Evolutionary conservation across 352 stramenopile genomes (phyloP), one percentile per base, ranked within the genome.

Genomic region (Phytophthora meadii): DNA sequence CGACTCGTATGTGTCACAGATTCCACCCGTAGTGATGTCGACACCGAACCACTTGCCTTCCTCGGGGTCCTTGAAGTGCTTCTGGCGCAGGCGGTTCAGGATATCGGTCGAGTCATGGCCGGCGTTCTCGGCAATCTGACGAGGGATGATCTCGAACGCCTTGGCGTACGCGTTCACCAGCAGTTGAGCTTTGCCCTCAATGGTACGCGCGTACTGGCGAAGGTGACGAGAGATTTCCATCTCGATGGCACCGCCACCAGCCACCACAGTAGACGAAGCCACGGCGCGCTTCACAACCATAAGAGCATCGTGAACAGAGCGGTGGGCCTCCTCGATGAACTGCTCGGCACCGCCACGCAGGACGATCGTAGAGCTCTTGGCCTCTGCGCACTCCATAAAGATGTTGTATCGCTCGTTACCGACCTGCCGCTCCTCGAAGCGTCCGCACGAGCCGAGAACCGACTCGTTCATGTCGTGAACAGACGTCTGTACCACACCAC

Each of bases 201-300:
- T 99, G 40, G 87, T 98, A 51, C 97, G 83, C 24, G 97, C 92
- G 61, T 98, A 86, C 61, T 98, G 83, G 24, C 92, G 83, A 54
- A 99, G 68, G 65, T 94, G 74, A 48, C 90, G 93, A 32, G 94
- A 97, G n/a, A 99, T 78, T 52, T 97, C 89, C 89, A 97, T 97
- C 71, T 97, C 90, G 54, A 98, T 93, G 27, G 94, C 94, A 58
- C 94, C 94, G 56, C 94, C 94, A 44, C 94, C 94, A 47, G 92
- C 92, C 25, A 98, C 94, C 22, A 98, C 93, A 71, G 64, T 95
- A 66, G 68, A 98, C 70, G 72, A 97, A 59, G 68, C 92, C 24
- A 99, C 81, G n/a, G 92, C 88, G 40, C 97, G 89, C 86, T 99
- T 99, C 28, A 99, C 97, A 40, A 99, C 96, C 96, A 99, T 99